Percentiles rank a stretch among this genome's conserved stretches.
These are phyloP conservation scores for Camellia sinensis DNA, from an alignment of 148 eudicot species.

Conservation along the genomic window DNA sequence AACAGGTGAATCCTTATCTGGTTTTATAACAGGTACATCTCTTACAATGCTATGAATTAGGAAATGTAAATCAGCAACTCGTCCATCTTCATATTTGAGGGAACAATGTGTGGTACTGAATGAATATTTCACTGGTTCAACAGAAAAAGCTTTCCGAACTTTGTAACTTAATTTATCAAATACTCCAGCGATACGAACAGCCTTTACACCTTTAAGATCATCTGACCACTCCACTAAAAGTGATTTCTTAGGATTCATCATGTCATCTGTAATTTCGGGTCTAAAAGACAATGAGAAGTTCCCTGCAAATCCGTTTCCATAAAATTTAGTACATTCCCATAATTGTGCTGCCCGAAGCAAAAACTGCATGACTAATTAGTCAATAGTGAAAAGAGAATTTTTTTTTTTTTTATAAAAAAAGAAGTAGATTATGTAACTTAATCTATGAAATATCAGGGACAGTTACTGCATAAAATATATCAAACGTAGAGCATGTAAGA, in stretches of 20 bases:
- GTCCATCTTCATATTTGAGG: constrained; percentile 52
- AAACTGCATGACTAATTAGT: neutral
- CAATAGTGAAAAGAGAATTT: neutral
- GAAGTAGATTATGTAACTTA: neutral
- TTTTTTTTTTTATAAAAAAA: neutral
- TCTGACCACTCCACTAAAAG: constrained; percentile 78
- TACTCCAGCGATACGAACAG: constrained; percentile 74
- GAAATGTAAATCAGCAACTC: constrained; percentile 56
- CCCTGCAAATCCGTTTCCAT: constrained; percentile 51
- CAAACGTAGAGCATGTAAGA: neutral
- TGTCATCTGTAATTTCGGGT: constrained; percentile 49
- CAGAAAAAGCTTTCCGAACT: constrained; percentile 72
- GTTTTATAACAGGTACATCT: constrained; percentile 65
- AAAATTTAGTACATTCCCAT: neutral
- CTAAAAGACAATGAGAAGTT: constrained; percentile 84
- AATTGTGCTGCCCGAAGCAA: neutral
- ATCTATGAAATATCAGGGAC: neutral
- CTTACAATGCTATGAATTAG: constrained; percentile 71
- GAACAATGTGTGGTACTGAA: constrained; percentile 67
- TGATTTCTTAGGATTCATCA: constrained; percentile 24
- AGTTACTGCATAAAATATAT: neutral
- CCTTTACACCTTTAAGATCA: constrained; percentile 80
- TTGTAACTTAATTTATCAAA: constrained; percentile 82
- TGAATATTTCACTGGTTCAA: constrained; percentile 51
- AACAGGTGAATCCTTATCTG: constrained; percentile 54